Evolutionary conservation across 2,329 filamentous ascomycete genomes (phyloP).

Genomic region (Aspergillus novofumigatus): DNA sequence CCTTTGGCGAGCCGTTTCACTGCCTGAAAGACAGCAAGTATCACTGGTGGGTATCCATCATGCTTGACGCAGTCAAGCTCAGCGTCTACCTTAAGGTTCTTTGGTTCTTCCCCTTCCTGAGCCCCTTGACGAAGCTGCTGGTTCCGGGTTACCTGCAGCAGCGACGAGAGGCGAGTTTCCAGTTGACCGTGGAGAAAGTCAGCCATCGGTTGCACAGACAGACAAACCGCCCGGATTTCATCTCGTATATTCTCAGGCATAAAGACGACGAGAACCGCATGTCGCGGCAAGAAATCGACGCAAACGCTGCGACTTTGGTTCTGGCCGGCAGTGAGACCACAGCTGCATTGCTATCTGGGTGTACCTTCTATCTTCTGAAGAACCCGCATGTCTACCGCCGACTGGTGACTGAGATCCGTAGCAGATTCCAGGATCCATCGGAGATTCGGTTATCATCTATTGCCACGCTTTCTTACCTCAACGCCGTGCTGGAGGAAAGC

Average conservation of each 20-base stretch:
- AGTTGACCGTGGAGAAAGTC: constrained; percentile 19
- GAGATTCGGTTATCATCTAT: constrained; percentile 17
- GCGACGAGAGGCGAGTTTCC: constrained; percentile 11
- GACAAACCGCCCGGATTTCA: constrained; percentile 35
- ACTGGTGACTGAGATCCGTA: constrained; percentile 16
- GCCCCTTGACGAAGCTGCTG: constrained; percentile 13
- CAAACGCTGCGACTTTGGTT: constrained; percentile 36
- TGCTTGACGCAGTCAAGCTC: constrained; percentile 22
- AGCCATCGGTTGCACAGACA: constrained; percentile 21
- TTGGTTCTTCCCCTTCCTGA: constrained; percentile 12
- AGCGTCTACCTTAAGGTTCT: constrained; percentile 3
- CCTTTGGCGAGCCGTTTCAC: constrained; percentile 39
- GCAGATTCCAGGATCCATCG: constrained; percentile 9
- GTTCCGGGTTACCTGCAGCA: constrained; percentile 5
- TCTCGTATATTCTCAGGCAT: constrained; percentile 35
- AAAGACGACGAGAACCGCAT: constrained; percentile 24
- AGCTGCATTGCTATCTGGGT: constrained; percentile 38
- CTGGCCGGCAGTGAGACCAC: constrained; percentile 45
- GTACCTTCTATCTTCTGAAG: constrained; percentile 33
- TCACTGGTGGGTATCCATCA: constrained; percentile 38
- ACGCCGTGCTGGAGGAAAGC: constrained; percentile 23
- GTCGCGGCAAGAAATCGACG: constrained; percentile 35
- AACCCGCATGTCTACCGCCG: constrained; percentile 15
- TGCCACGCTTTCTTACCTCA: constrained; percentile 20
- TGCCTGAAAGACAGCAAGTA: constrained; percentile 33